phyloP scores from a whole-genome alignment of 164 flowering plant genomes.

The Chimonanthus salicifolius region DNA sequence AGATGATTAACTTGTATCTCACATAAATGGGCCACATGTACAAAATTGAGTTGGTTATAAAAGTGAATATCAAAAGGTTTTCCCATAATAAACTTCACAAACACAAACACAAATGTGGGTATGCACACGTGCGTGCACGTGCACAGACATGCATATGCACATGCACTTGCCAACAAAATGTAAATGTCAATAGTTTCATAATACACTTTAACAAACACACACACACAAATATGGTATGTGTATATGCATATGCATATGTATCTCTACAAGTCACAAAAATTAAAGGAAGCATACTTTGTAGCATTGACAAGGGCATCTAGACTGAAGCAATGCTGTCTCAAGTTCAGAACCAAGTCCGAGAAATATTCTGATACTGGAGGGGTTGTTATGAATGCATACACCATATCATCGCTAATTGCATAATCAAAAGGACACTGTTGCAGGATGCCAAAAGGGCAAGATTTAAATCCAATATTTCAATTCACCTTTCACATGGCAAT shows the following conservation, averaged over 20 bases:
- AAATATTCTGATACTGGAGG: constrained; percentile 57
- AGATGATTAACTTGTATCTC: background rate
- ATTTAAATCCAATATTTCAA: constrained; percentile 3
- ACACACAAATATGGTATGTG: too few relatives aligned
- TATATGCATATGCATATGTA: background rate
- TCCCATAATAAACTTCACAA: too few relatives aligned
- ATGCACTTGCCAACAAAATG: too few relatives aligned
- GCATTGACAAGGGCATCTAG: constrained; percentile 38
- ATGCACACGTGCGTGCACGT: background rate
- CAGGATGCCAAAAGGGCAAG: constrained; percentile 19
- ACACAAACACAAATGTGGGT: background rate
- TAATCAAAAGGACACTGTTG: constrained; percentile 29
- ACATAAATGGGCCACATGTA: background rate
- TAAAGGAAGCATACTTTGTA: constrained; percentile 29
- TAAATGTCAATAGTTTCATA: background rate
- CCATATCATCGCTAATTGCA: constrained; percentile 67
- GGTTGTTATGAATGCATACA: constrained; percentile 39
- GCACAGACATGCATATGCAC: too few relatives aligned
- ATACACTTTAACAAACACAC: too few relatives aligned
- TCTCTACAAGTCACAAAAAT: background rate
- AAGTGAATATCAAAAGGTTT: background rate
- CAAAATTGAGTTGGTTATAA: background rate
- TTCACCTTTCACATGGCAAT: background rate
- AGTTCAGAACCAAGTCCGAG: constrained; percentile 37
- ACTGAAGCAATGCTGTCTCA: constrained; percentile 39